Evolutionary conservation across 257 asterid species (phyloP).

Genomic region (Plantago ovata): DNA sequence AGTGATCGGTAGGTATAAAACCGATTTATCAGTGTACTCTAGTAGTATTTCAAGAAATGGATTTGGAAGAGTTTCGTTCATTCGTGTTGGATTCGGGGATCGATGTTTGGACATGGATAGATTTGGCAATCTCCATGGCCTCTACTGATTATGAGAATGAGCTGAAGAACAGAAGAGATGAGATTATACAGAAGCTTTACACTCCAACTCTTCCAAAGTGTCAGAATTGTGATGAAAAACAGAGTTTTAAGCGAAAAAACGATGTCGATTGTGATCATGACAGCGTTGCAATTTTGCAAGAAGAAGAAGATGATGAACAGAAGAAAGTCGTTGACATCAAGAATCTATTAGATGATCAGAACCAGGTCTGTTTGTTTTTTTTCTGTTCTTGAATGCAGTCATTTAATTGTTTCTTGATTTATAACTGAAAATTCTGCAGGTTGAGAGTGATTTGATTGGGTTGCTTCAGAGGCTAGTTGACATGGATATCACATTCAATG

Average conservation of each 20-base stretch:
- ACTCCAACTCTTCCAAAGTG: slow-evolving; percentile 24
- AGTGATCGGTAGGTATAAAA: no score
- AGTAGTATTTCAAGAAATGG: slow-evolving; percentile 24
- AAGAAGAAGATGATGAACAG: slow-evolving; percentile 21
- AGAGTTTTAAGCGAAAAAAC: neutral
- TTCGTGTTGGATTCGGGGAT: slow-evolving; percentile 41
- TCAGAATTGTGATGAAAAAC: slow-evolving; percentile 14
- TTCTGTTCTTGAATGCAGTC: slow-evolving; percentile 2
- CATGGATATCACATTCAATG: slow-evolving; percentile 42
- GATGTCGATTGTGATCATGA: slow-evolving; percentile 10
- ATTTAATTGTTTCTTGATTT: neutral
- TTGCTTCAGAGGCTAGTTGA: slow-evolving; percentile 44
- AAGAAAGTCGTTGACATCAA: slow-evolving; percentile 34
- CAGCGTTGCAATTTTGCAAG: slow-evolving; percentile 4
- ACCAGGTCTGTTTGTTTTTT: slow-evolving; percentile 30
- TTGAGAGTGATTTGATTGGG: slow-evolving; percentile 31
- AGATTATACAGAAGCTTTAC: slow-evolving; percentile 43
- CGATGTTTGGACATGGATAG: slow-evolving; percentile 53
- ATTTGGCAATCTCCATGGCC: slow-evolving; percentile 42
- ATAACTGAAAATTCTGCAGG: slow-evolving; percentile 21
- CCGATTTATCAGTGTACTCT: no score
- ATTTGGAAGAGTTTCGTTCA: slow-evolving; percentile 43
- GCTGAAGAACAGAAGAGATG: slow-evolving; percentile 38
- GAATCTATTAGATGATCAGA: slow-evolving; percentile 34
- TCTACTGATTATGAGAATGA: slow-evolving; percentile 37